phyloP scores from a whole-genome alignment of 2,329 filamentous ascomycete species.

The Calonectria crousiana region DNA sequence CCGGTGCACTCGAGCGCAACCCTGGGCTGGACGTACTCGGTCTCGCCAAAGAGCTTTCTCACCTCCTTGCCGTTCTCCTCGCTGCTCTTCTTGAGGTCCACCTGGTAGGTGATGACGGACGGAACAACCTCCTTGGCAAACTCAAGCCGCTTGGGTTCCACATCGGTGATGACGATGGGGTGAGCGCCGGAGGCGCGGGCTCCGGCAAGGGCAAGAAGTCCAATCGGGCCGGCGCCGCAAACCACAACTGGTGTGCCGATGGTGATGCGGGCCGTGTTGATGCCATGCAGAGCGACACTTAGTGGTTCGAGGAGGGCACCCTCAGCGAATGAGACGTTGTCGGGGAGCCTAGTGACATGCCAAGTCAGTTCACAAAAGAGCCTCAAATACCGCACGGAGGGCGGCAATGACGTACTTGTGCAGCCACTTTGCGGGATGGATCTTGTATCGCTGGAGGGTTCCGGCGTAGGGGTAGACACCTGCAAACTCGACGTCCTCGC shows the following conservation, averaged over 20 bases:
- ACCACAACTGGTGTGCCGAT: constrained; percentile 68
- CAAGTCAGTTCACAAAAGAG: constrained; percentile 15
- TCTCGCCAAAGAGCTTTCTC: constrained; percentile 63
- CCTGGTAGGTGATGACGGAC: constrained; percentile 64
- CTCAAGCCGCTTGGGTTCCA: constrained; percentile 66
- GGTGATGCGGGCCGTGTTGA: constrained; percentile 63
- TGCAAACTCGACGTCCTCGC: constrained; percentile 70
- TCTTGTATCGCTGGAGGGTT: constrained; percentile 71
- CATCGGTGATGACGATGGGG: constrained; percentile 73
- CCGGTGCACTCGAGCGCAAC: constrained; percentile 76
- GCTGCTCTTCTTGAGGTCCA: constrained; percentile 58
- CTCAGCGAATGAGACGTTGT: constrained; percentile 67
- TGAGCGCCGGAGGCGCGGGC: constrained; percentile 73
- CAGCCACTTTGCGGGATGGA: constrained; percentile 71
- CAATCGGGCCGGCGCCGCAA: constrained; percentile 74
- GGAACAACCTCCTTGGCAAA: constrained; percentile 72
- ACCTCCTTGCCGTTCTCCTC: constrained; percentile 66
- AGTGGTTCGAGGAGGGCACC: constrained; percentile 75
- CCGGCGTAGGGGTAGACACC: constrained; percentile 73
- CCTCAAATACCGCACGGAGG: background rate
- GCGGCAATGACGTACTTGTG: constrained; percentile 55
- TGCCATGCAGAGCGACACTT: constrained; percentile 72
- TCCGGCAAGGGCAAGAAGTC: constrained; percentile 68
- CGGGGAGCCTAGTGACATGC: constrained; percentile 57
- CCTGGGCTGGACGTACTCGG: constrained; percentile 69